Evolutionary conservation across 257 asterid genomes (phyloP), one percentile per base, ranked within the genome.

Genomic region (Schizonepeta tenuifolia): DNA sequence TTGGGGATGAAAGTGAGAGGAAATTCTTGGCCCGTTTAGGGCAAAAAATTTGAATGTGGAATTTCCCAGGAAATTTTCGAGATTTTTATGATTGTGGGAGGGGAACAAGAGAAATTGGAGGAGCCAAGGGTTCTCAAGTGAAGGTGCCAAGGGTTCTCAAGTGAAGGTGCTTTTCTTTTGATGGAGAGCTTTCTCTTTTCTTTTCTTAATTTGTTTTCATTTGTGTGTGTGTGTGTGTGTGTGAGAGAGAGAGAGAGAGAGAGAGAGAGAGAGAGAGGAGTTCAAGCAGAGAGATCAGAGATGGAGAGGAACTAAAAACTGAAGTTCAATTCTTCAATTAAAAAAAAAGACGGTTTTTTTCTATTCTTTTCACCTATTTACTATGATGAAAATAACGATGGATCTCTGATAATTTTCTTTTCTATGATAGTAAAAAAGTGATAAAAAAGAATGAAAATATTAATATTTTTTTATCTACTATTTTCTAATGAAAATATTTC

Each of bases 101-200:
- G 67, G 58, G 22, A 72, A 81, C 70, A 49, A 60, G 33, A 66
- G 68, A 69, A 80, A 51, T 7, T 62, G 62, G 81, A 71, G 75
- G 78, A 61, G 69, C 70, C 57, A 6, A 49, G 60, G 82, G 74
- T 73, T 66, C 79, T 61, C 82, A 70, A n/a, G n/a, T n/a, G n/a
- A n/a, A n/a, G n/a, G n/a, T n/a, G n/a, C n/a, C 57, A 6, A 49
- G 60, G 82, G 74, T 73, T 66, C 79, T 61, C 82, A 79, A 73
- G 71, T 69, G 83, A 44, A 74, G 82, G 80, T 79, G 80, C 86
- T 69, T 82, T 82, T 76, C 86, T 82, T n/a, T n/a, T 82, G 74
- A 76, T 65, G 74, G 82, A 68, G 66, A 68, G 66, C 70, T 41
- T 36, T 9, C 46, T 35, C 28, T 57, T 55, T 53, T 24, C 21